phyloP scores from a whole-genome alignment of 176 grass and related monocot species.

The Tillandsia fasciculata region DNA sequence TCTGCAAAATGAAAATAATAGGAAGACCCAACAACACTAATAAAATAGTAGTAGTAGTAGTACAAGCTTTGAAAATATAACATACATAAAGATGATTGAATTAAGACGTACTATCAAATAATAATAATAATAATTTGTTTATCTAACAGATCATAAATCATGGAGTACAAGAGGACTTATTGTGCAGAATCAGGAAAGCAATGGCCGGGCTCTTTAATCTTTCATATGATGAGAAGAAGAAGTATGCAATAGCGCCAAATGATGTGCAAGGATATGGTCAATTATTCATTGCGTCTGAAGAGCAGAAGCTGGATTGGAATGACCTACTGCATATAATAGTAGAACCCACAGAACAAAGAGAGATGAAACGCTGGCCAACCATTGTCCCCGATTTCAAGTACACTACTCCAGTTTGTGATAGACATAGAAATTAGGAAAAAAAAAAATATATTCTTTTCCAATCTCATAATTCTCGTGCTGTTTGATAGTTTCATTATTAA shows the following conservation, averaged over 20 bases:
- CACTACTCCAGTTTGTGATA: neutral
- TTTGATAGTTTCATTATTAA: too few species aligned
- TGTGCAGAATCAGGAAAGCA: conserved; percentile 4
- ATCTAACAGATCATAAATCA: conserved; percentile 2
- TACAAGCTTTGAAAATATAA: too few species aligned
- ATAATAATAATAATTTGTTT: neutral
- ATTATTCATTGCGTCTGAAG: conserved; percentile 46
- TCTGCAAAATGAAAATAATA: too few species aligned
- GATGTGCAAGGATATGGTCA: conserved; percentile 48
- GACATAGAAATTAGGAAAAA: too few species aligned
- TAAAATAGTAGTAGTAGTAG: too few species aligned
- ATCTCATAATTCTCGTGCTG: too few species aligned
- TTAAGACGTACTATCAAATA: neutral
- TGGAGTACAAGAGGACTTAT: neutral
- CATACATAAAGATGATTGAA: too few species aligned
- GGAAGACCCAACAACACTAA: too few species aligned
- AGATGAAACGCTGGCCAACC: conserved; percentile 34
- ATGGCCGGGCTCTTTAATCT: conserved; percentile 5
- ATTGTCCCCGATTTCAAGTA: conserved; percentile 37
- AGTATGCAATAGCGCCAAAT: neutral
- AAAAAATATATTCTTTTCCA: too few species aligned
- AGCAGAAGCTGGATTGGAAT: conserved; percentile 67
- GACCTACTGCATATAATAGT: conserved; percentile 34
- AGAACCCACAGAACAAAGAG: conserved; percentile 21
- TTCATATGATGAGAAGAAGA: conserved; percentile 7